Evolutionary conservation across 2,329 filamentous ascomycete genomes (phyloP), one percentile per base, ranked within the genome.

Genomic region (Fusarium tanahbumbuense): DNA sequence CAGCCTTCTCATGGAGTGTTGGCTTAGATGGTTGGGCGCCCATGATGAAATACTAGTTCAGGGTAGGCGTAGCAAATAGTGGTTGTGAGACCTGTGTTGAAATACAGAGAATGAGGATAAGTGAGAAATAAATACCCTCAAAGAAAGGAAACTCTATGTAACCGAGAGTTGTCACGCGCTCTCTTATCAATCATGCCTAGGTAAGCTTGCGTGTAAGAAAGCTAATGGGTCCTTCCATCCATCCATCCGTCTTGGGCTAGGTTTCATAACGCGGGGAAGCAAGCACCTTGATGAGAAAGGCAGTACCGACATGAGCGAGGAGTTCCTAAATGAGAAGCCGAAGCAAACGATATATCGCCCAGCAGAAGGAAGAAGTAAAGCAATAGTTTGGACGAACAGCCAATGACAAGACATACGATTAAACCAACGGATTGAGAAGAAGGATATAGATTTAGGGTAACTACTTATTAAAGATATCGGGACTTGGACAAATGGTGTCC

Each of bases 1-100:
- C 74, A 13, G 81, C 83, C 76, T 83, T 85, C 68, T 85, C 83
- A 41, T 80, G 76, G 7, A 72, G 64, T 34, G 70, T 69, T 22
- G 46, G 76, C 70, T 80, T 85, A 25, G 84, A 86, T 64, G 79
- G 79, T 61, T 83, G 77, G 28, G 79, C 78, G 53, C 84, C 84
- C 84, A 86, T 86, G 57, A 44, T 56, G 32, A 27, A 25, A 34
- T 41, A 22, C 15, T 10, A 12, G 18, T 49, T 37, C 5, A 18
- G n/a, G 22, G 28, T 37, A 22, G 34, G 34, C n/a, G 18, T 37
- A 18, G 18, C 34, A 37, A 37, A 10, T 37, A 37, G 34, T 37
- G 34, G 34, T 37, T 37, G 18, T 37, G n/a, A 37, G 44, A 40
- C 20, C 15, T 20, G 20, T 13, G 27, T 25, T 28, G 15, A 16